Base-by-base conservation (phyloP, 2,329 filamentous ascomycete genomes). In the Kalmusia sp. region DNA sequence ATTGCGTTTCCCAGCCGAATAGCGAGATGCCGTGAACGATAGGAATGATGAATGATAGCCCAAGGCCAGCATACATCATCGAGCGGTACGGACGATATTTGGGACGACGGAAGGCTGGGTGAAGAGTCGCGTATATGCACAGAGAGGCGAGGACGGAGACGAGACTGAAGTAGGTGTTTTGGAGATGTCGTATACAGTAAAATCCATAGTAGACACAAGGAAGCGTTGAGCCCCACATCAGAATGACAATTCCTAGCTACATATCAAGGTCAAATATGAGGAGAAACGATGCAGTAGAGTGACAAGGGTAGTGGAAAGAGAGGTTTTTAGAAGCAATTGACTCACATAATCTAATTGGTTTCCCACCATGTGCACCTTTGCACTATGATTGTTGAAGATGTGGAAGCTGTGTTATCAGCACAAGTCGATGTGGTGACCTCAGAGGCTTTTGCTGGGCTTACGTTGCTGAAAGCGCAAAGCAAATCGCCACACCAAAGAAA, bases 391-490 rank as follows among this genome's bases (percentile, higher is more conserved):
- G 35, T 46, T 59, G 41, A 61, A 57, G 30, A 55, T 54, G 37
- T 59, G 58, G 35, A 55, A 63, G 8, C 55, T 58, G 31, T 8
- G 7, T 38, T 17, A 15, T 45, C 19, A 51, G 43, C 37, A 19
- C 39, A 25, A 39, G 30, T 8, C 7, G 17, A 8, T 37, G 6
- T 11, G 17, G 34, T 37, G 34, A n/a, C n/a, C 34, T 15, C 9
- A 37, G 34, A 15, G 3, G 21, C 7, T 9, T 14, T 6, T 14
- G 9, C 22, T 41, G 6, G 24, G 27, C 76, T 55, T 60, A 79
- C 76, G 69, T 68, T 4, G 76, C 72, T 2, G 81, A 83, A 0
- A 82, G 63, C 6, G 70, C 54, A 57, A 82, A 82, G 57, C 79
- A 82, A 41, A 75, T 61, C 4, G 74, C 73, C 8, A 81, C 77